Conservation (phyloP, 352 stramenopile genomes). For the Phytopythium chamaehyphon region DNA sequence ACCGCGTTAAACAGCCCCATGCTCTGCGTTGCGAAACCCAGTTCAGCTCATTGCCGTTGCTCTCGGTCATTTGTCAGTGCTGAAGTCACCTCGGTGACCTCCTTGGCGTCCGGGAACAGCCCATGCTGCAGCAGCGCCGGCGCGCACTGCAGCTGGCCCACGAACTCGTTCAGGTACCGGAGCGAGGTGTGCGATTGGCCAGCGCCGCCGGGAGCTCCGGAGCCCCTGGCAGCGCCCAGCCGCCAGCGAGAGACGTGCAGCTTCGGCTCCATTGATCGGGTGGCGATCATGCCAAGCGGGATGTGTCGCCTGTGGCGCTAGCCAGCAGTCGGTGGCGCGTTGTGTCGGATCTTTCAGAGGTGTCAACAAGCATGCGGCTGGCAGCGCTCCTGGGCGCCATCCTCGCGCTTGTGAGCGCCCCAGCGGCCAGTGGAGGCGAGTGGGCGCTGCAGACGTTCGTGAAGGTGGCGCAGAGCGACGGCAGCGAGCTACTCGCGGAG, state of each 20-base stretch:
- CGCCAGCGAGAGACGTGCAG: conserved; percentile 34
- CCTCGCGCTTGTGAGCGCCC: too few species aligned
- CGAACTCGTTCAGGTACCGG: conserved; percentile 84
- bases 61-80: too few species aligned
- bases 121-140: conserved; percentile 60
- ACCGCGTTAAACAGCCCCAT: conserved; percentile 85
- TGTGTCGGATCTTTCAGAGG: too few species aligned
- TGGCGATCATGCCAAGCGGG: not conserved
- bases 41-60: too few species aligned
- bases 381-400: not conserved
- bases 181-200: conserved; percentile 37
- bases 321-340: too few species aligned
- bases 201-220: not conserved
- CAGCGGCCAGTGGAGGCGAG: not conserved
- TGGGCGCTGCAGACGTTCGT: conserved; percentile 25
- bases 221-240: conserved; percentile 11
- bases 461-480: conserved; percentile 5
- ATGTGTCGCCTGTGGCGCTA: too few species aligned
- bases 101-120: conserved; percentile 79
- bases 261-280: not conserved
- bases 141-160: conserved; percentile 73
- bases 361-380: not conserved
- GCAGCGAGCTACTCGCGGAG: conserved; percentile 11
- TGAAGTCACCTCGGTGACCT: conserved; percentile 75
- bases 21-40: conserved; percentile 43